Base-by-base conservation (phyloP, 139 green algal species). In the Picochlorum costavermella region DNA sequence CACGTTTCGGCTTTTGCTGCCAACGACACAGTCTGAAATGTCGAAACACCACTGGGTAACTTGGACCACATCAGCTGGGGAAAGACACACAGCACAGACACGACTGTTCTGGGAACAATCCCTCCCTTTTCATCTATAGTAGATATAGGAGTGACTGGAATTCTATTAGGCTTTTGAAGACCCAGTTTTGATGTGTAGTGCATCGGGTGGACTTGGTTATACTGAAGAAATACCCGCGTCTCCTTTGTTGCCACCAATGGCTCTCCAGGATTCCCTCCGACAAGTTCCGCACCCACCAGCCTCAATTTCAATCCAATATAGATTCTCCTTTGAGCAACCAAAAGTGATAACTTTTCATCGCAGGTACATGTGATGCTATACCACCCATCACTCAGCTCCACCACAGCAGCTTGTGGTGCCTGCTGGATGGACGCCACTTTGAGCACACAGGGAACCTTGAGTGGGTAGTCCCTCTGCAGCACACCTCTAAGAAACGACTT, bases 361-460 rank as follows among this genome's bases (percentile, higher is more conserved):
- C 84, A 45, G 0, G 26, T 14, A 0, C 75, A 82, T 1, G 61
- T 61, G 0, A 89, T 65, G 30, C 60, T 60, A 73, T 91, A 91
- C 83, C 83, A 90, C 4, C 84, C 84, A 61, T 91, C 84, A 11
- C 67, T 90, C 4, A 91, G 69, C 65, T 84, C 69, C 65, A 28
- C 12, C 3, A 12, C 6, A 30, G 31, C 11, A 10, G 23, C 26
- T 29, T 26, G 17, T 2, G 14, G 11, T 1, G 50, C 11, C 0
- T 64, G 37, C 46, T 48, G 29, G 28, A 78, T 57, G 10, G 72
- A 68, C 16, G 68, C 67, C 16, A 90, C 67, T 26, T 65, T 37
- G 36, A 88, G 73, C 46, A 90, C 80, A 65, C 84, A 76, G 17
- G 67, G 45, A 0, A 62, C 44, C 3, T 14, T n/a, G 1, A 83